phyloP scores from a whole-genome alignment of 495 filamentous ascomycete species.

The Talaromyces adpressus region DNA sequence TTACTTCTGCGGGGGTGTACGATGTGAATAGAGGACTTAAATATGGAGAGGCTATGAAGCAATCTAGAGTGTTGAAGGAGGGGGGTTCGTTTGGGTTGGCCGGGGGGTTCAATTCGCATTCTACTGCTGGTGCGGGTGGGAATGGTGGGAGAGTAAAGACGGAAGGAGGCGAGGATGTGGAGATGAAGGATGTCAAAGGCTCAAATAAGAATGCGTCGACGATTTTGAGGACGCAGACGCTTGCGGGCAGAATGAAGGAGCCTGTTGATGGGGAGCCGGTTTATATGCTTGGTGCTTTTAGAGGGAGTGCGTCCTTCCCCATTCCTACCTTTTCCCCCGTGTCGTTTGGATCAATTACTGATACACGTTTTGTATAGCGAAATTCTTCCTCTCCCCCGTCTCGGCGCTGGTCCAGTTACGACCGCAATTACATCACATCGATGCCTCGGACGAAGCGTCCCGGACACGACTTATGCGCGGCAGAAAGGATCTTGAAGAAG shows the following conservation, averaged over 20 bases:
- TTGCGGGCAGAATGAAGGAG: conserved; percentile 60
- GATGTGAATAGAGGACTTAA: conserved; percentile 55
- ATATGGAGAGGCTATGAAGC: conserved; percentile 61
- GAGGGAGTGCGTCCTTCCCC: conserved; percentile 39
- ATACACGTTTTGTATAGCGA: conserved; percentile 35
- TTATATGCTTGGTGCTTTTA: conserved; percentile 69
- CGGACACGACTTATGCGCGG: conserved; percentile 25
- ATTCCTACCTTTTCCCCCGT: neutral
- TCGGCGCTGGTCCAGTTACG: conserved; percentile 65
- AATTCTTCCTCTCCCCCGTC: conserved; percentile 62
- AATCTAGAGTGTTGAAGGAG: conserved; percentile 45
- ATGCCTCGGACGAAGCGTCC: conserved; percentile 52
- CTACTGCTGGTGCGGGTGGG: conserved; percentile 6
- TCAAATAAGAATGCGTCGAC: conserved; percentile 29
- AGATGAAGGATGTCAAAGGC: conserved; percentile 18
- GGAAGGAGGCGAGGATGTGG: conserved; percentile 29
- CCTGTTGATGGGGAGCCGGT: conserved; percentile 51
- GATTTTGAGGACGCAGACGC: conserved; percentile 37
- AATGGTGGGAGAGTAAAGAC: conserved; percentile 29
- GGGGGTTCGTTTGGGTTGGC: conserved; percentile 53
- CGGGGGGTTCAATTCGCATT: conserved; percentile 47
- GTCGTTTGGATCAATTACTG: neutral
- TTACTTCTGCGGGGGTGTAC: conserved; percentile 45
- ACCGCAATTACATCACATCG: conserved; percentile 68
- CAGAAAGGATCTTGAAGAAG: conserved; percentile 36